phyloP scores from a whole-genome alignment of 495 filamentous ascomycete species.

The Lineolata rhizophorae region DNA sequence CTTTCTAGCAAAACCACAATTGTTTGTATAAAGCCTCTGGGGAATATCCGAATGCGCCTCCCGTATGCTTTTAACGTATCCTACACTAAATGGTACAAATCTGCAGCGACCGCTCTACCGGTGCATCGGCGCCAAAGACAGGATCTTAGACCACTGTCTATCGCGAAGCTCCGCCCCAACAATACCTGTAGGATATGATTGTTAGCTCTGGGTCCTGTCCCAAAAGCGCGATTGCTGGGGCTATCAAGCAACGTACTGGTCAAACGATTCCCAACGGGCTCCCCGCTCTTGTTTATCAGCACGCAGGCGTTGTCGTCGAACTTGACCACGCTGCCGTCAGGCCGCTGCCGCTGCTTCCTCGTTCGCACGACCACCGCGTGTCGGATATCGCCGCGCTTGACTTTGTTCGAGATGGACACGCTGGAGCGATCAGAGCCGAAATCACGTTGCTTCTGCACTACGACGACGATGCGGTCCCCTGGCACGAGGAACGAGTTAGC shows the following conservation, averaged over 20 bases:
- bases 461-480: slow-evolving; percentile 95
- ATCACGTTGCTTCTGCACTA: slow-evolving; percentile 84
- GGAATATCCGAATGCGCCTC: too few relatives aligned
- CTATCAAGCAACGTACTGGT: slow-evolving; percentile 28
- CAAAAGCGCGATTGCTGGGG: not conserved
- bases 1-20: too few relatives aligned
- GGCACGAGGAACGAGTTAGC: slow-evolving; percentile 3
- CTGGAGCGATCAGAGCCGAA: slow-evolving; percentile 44
- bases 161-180: slow-evolving; percentile 70
- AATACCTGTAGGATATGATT: slow-evolving; percentile 35
- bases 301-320: slow-evolving; percentile 99
- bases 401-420: slow-evolving; percentile 59
- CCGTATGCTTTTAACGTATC: too few relatives aligned
- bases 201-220: not conserved
- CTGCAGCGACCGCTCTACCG: slow-evolving; percentile 39
- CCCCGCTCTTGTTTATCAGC: slow-evolving; percentile 87
- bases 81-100: too few relatives aligned
- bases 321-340: slow-evolving; percentile 69
- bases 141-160: slow-evolving; percentile 91
- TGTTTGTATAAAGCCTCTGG: too few relatives aligned
- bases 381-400: slow-evolving; percentile 87
- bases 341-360: slow-evolving; percentile 59
- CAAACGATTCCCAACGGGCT: slow-evolving; percentile 83
- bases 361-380: slow-evolving; percentile 93
- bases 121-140: slow-evolving; percentile 87